Conservation (phyloP, 805 yeast species). For the Kluyveromyces starmeri region DNA sequence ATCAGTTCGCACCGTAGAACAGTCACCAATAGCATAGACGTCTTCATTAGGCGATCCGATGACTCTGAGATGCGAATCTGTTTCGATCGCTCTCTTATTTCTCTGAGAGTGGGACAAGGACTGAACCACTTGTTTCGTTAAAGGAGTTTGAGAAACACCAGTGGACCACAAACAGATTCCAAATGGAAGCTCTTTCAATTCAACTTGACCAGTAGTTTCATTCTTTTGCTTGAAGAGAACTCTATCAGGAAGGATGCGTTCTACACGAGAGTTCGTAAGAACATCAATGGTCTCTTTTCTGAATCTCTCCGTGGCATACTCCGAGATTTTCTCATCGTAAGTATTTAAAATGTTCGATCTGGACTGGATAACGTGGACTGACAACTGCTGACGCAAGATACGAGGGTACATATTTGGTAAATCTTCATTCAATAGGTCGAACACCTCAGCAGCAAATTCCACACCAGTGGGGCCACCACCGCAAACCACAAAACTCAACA, state of each 20-base stretch:
- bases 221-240: conserved; percentile 50
- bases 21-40: conserved; percentile 66
- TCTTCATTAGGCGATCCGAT: conserved; percentile 60
- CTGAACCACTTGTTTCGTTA: conserved; percentile 47
- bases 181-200: conserved; percentile 44
- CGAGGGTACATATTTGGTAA: conserved; percentile 48
- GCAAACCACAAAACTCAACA: conserved; percentile 56
- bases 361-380: conserved; percentile 63
- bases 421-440: conserved; percentile 58
- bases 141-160: conserved; percentile 59
- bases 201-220: conserved; percentile 32
- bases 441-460: conserved; percentile 65
- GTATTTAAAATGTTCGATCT: conserved; percentile 61
- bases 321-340: conserved; percentile 54
- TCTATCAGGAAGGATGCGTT: conserved; percentile 44
- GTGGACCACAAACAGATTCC: conserved; percentile 73
- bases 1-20: conserved; percentile 56
- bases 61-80: conserved; percentile 64
- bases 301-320: conserved; percentile 57
- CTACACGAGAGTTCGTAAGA: conserved; percentile 55
- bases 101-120: conserved; percentile 41
- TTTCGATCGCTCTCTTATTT: conserved; percentile 64
- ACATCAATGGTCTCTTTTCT: conserved; percentile 54
- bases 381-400: conserved; percentile 50
- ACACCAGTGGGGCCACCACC: conserved; percentile 77